Conservation (phyloP, 768 basidiomycete species). For the Calocera viscosa region DNA sequence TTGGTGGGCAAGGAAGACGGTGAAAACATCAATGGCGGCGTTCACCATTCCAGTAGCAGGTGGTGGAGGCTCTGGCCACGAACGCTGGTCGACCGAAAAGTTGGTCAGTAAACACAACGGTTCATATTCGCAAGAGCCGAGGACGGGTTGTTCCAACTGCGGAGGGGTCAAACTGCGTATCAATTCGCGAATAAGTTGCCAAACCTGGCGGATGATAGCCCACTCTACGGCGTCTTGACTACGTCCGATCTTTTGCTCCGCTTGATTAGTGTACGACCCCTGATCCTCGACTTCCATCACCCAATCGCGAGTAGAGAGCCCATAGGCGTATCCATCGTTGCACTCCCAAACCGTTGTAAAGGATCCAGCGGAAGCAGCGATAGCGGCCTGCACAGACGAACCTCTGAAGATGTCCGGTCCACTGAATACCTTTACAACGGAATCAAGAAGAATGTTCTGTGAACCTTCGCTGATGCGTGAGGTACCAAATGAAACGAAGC, state of each 20-base stretch:
- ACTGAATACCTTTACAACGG: constrained; percentile 68
- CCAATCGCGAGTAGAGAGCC: constrained; percentile 56
- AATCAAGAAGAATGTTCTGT: constrained; percentile 70
- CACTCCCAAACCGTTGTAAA: constrained; percentile 80
- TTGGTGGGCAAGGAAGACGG: constrained; percentile 47
- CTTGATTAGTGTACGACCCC: constrained; percentile 18
- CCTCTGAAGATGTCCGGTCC: constrained; percentile 74
- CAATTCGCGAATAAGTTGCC: neutral
- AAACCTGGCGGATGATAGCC: constrained; percentile 61
- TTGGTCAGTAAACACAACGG: constrained; percentile 53
- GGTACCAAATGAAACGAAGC: constrained; percentile 71
- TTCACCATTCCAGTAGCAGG: constrained; percentile 75
- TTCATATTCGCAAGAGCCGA: constrained; percentile 80
- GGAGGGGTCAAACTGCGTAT: neutral
- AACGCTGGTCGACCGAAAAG: constrained; percentile 21
- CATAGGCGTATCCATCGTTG: constrained; percentile 82
- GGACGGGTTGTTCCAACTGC: constrained; percentile 62
- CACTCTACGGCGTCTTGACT: constrained; percentile 73
- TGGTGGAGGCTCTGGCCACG: constrained; percentile 53
- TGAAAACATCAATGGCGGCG: constrained; percentile 76
- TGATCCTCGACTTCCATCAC: constrained; percentile 4
- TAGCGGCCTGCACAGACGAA: constrained; percentile 81
- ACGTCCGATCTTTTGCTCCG: constrained; percentile 25
- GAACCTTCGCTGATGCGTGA: constrained; percentile 68
- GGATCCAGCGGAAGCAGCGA: constrained; percentile 69